phyloP scores from a whole-genome alignment of 2,329 filamentous ascomycete genomes.

The Ceratocystis smalleyi region DNA sequence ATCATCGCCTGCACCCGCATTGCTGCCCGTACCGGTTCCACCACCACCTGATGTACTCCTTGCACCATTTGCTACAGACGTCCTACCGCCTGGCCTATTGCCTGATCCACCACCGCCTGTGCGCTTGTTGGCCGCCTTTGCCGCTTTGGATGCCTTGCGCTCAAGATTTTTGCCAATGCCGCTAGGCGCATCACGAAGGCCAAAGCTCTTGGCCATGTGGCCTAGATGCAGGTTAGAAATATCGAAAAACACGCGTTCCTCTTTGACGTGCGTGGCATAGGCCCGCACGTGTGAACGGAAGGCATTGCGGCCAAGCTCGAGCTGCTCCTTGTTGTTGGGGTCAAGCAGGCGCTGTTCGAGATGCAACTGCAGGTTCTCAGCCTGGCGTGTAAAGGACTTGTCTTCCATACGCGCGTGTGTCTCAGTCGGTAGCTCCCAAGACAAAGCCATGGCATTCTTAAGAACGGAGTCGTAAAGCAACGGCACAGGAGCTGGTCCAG shows the following conservation, averaged over 20 bases:
- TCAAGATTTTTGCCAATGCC: constrained; percentile 52
- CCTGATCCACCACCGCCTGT: constrained; percentile 23
- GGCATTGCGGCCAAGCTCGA: constrained; percentile 68
- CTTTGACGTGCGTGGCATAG: constrained; percentile 82
- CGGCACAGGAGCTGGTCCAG: constrained; percentile 32
- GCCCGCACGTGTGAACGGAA: constrained; percentile 88
- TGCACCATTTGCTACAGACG: constrained; percentile 14
- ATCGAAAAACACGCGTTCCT: constrained; percentile 76
- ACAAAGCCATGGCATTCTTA: constrained; percentile 48
- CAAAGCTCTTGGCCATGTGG: constrained; percentile 88
- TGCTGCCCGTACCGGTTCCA: constrained; percentile 6
- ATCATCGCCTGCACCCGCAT: constrained; percentile 23
- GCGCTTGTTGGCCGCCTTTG: constrained; percentile 21
- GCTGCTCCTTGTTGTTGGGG: constrained; percentile 40
- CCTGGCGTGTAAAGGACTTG: constrained; percentile 33
- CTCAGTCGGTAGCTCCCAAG: constrained; percentile 53
- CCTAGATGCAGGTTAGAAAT: constrained; percentile 83
- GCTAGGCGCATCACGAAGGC: constrained; percentile 70
- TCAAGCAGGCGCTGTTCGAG: constrained; percentile 44
- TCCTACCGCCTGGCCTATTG: constrained; percentile 20
- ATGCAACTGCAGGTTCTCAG: constrained; percentile 43
- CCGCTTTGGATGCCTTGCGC: constrained; percentile 28
- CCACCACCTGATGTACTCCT: constrained; percentile 21
- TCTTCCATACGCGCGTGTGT: constrained; percentile 39
- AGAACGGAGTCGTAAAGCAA: constrained; percentile 40